Percentiles rank a stretch among this genome's conserved stretches.
Evolutionary conservation across 1,284 basidiomycete genomes (phyloP).

Genomic region (Cutaneotrichosporon sp.): DNA sequence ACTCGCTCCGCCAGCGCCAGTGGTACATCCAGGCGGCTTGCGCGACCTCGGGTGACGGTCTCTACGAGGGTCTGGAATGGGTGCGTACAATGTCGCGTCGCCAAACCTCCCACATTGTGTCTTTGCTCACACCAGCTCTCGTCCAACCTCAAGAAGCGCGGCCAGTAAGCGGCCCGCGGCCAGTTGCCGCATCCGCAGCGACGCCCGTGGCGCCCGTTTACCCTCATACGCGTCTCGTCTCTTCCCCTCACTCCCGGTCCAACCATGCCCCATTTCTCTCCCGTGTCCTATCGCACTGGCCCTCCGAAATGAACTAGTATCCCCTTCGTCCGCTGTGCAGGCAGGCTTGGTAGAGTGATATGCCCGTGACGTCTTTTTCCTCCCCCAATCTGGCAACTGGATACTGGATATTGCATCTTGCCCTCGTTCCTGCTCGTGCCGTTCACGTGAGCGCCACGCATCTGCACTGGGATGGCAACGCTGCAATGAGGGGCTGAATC

Average conservation of each 20-base stretch:
- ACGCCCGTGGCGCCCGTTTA: neutral
- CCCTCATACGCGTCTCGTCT: conserved; percentile 5
- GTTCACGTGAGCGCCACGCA: no score
- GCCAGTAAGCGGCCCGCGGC: conserved; percentile 21
- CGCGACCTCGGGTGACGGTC: conserved; percentile 96
- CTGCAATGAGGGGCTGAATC: no score
- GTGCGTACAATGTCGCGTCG: conserved; percentile 26
- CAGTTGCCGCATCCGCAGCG: neutral
- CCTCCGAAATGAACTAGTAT: conserved; percentile 20
- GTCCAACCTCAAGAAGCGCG: conserved; percentile 50
- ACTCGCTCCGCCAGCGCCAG: conserved; percentile 90
- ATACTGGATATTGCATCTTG: no score
- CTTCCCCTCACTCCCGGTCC: conserved; percentile 4
- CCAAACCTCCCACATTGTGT: no score
- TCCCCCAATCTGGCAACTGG: no score
- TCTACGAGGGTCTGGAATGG: conserved; percentile 98
- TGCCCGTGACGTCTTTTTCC: conserved; percentile 14
- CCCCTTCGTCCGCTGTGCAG: conserved; percentile 9
- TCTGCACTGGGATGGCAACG: no score
- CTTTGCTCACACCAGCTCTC: conserved; percentile 37
- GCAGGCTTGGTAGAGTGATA: conserved; percentile 15
- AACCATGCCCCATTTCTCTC: conserved; percentile 6
- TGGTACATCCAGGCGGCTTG: conserved; percentile 99
- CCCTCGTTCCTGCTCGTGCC: no score
- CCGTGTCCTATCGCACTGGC: conserved; percentile 9